Conservation (phyloP, 768 basidiomycete genomes). For the Zangia roseola region DNA sequence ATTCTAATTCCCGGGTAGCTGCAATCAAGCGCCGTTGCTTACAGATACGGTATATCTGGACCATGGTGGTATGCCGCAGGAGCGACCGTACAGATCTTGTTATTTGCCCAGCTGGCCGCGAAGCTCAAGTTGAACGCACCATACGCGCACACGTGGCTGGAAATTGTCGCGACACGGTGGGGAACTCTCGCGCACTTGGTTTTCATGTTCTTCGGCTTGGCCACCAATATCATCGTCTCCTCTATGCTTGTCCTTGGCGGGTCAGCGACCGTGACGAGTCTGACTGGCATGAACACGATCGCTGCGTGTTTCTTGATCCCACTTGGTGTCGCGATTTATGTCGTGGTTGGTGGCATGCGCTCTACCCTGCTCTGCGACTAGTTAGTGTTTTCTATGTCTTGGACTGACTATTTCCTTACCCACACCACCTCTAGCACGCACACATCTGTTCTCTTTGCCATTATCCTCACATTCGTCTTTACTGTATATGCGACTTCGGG, state of each 20-base stretch:
- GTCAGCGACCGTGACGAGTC: constrained; percentile 80
- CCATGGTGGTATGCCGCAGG: constrained; percentile 93
- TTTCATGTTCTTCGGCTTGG: constrained; percentile 91
- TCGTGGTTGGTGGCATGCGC: constrained; percentile 84
- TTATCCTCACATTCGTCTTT: constrained; percentile 77
- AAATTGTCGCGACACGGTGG: constrained; percentile 82
- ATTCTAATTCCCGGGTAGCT: constrained; percentile 39
- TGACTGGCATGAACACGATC: constrained; percentile 89
- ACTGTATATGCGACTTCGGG: constrained; percentile 78
- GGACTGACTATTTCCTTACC: not conserved
- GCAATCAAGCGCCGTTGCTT: constrained; percentile 82
- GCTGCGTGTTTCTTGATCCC: constrained; percentile 93
- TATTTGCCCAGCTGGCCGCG: constrained; percentile 90
- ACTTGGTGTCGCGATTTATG: constrained; percentile 84
- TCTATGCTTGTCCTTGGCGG: constrained; percentile 80
- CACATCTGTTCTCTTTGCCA: constrained; percentile 81
- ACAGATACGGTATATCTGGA: constrained; percentile 81
- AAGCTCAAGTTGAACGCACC: constrained; percentile 93
- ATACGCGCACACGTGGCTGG: constrained; percentile 82
- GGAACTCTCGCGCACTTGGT: constrained; percentile 75
- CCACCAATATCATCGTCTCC: constrained; percentile 91
- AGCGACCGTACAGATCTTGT: constrained; percentile 83
- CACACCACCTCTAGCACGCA: constrained; percentile 57
- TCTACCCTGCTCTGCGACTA: constrained; percentile 86
- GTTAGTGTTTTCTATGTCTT: constrained; percentile 41